Evolutionary conservation across 805 yeast genomes (phyloP), one percentile per base, ranked within the genome.

Genomic region (Ogataea degrootiae): DNA sequence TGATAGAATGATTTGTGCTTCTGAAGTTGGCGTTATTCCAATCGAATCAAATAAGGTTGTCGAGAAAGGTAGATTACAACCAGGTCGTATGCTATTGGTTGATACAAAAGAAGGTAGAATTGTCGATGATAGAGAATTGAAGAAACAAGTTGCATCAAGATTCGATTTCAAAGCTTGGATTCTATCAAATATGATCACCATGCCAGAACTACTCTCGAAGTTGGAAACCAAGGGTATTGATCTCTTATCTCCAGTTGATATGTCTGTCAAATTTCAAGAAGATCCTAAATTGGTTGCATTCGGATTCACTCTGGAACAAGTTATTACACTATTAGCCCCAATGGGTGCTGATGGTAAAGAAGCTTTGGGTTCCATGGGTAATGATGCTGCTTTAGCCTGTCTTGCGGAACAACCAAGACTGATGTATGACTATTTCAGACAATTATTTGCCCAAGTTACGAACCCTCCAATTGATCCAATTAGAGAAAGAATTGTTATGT

Each of bases 401-500:
- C 72, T 92, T 57, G 85, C 96, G 36, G 92, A 87, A 64, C 96
- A 90, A 69, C 98, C 99, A 39, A 85, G 84, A 57, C 71, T 94
- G 53, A 73, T 89, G 53, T 92, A 87, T 67, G 99, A 94, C 62
- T 92, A 92, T 72, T 94, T 92, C 76, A 83, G 96, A 61, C 96
- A 92, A 68, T 77, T 92, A 62, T 92, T 92, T 72, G 99, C 99
- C 19, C 99, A 92, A 71, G 99, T 92, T 47, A 92, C 99, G 33
- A 92, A 92, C 71, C 99, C 99, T 48, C 98, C 99, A 43, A 94
- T 92, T 64, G 99, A 92, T 67, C 98, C 99, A 44, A 94, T 92
- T 59, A 84, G 98, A 68, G 99, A 92, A 72, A 84, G 85, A 50
- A 87, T 92, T 58, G 98, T 94, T 62, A 92, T 92, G 99, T 88